Evolutionary conservation across 2,329 filamentous ascomycete species (phyloP), one percentile per base, ranked within the genome.

Genomic region (Phaeosphaeria sp.): DNA sequence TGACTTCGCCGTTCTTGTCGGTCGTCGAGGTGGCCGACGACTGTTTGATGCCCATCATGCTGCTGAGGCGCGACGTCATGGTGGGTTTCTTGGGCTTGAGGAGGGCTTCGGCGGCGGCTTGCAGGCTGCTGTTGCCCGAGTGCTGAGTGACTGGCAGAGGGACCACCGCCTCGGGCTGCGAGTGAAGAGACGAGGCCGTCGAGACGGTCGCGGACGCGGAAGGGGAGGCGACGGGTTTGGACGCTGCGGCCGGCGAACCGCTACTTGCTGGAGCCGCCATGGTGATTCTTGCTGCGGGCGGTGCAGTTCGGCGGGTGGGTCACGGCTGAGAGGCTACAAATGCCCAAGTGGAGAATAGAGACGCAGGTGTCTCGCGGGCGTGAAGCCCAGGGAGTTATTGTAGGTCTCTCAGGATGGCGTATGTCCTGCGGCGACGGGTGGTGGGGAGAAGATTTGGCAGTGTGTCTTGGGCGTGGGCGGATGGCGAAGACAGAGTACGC

Each of bases 11-110:
- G 54, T 70, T 72, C 50, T 62, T 68, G 49, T 77, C 73, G 7
- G 49, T 40, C 49, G 67, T 49, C 18, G 63, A 63, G 1, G 59
- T 44, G 22, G 58, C 67, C 6, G 72, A 62, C 3, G 69, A 60
- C 36, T 76, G 74, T 42, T 72, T 70, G 54, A 66, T 66, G 43
- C 74, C 74, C 56, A 79, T 74, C 67, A 79, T 78, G 67, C 75
- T 76, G 57, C 75, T 78, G 55, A 79, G 73, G 58, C 77, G 75
- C 66, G 77, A 78, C 55, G 76, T 72, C 77, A 79, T 79, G 52
- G 75, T 79, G 25, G 77, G 77, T 64, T 79, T 79, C 59, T 72
- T 75, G 36, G 72, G 69, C 61, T 72, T 76, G 42, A 73, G 60
- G 40, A 65, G 56, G 15, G 71, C 71, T 63, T 77, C 73, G 53